Conservation (phyloP, 1,284 basidiomycete genomes). For the Austroboletus niveus region DNA sequence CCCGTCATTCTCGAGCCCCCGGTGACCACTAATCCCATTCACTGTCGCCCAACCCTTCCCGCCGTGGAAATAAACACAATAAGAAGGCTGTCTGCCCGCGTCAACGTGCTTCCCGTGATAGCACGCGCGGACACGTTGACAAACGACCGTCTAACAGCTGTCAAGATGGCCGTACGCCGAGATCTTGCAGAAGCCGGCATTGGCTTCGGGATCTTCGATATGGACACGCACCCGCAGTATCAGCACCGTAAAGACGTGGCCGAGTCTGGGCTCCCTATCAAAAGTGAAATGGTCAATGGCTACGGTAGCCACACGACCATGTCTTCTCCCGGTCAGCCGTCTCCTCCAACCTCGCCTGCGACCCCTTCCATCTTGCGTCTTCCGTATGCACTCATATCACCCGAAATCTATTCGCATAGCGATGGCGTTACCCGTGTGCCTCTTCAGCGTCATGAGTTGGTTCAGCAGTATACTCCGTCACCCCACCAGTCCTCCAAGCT, state of each 20-base stretch:
- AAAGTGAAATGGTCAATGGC: constrained; percentile 48
- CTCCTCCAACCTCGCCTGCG: constrained; percentile 63
- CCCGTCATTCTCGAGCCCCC: constrained; percentile 78
- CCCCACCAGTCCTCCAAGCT: constrained; percentile 47
- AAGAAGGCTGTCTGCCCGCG: constrained; percentile 83
- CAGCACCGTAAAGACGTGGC: constrained; percentile 40
- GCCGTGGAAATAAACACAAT: constrained; percentile 87
- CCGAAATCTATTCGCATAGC: constrained; percentile 75
- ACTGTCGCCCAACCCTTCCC: constrained; percentile 63
- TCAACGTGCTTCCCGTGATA: constrained; percentile 94
- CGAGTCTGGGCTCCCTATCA: constrained; percentile 37
- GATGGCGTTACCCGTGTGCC: constrained; percentile 62
- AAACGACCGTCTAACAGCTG: constrained; percentile 77
- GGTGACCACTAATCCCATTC: constrained; percentile 65
- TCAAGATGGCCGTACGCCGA: constrained; percentile 73
- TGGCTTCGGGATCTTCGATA: constrained; percentile 81
- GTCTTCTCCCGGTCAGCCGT: constrained; percentile 44
- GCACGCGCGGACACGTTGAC: constrained; percentile 90
- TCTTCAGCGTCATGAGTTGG: constrained; percentile 61
- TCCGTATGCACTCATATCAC: constrained; percentile 77
- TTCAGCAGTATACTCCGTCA: constrained; percentile 65
- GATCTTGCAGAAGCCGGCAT: constrained; percentile 79
- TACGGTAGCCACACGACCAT: constrained; percentile 50
- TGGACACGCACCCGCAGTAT: constrained; percentile 53
- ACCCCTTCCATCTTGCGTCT: constrained; percentile 57